These are phyloP conservation scores for Quercus robur DNA, from an alignment of 306 rosid species.

Conservation along the genomic window DNA sequence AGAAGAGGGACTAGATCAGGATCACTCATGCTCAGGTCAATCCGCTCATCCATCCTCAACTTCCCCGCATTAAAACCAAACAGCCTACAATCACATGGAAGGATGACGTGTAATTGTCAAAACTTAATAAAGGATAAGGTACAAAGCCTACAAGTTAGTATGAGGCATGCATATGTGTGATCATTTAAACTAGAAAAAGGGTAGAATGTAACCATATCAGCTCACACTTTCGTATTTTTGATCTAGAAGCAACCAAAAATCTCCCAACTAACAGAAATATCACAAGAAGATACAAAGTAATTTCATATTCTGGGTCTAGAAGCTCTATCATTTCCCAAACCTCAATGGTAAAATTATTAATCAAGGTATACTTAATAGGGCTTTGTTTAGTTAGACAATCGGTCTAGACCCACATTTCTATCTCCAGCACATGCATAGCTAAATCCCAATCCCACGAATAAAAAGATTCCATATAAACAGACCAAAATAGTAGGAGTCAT, in stretches of 20 bases:
- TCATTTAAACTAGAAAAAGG: background rate
- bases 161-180: background rate
- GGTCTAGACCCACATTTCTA: background rate
- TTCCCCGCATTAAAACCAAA: slow-evolving; percentile 78
- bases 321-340: background rate
- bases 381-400: background rate
- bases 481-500: background rate
- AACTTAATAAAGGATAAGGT: background rate
- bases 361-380: background rate
- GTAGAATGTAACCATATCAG: background rate
- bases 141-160: slow-evolving; percentile 9
- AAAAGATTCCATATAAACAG: background rate
- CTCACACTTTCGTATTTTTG: background rate
- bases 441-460: background rate
- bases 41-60: slow-evolving; percentile 84
- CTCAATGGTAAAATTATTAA: background rate
- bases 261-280: background rate
- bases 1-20: slow-evolving; percentile 92
- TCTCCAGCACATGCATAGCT: background rate
- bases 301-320: background rate
- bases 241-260: background rate
- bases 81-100: slow-evolving; percentile 54
- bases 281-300: background rate
- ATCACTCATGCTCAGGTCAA: slow-evolving; percentile 91
- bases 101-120: background rate